Conservation (phyloP, 192 early-diverging fungal genomes). For the Geranomyces michiganensis region DNA sequence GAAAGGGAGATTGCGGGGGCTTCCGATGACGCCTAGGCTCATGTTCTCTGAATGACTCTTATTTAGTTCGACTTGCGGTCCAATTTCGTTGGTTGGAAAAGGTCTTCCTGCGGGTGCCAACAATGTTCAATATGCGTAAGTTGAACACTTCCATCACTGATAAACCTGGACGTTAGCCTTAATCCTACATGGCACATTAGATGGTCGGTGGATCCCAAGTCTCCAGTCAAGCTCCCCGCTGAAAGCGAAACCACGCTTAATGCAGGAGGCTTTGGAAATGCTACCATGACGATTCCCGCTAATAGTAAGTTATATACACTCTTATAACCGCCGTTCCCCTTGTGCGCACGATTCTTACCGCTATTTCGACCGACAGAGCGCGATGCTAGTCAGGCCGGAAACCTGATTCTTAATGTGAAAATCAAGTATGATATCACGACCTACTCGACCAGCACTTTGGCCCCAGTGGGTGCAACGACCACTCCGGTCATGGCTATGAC, state of each 20-base stretch:
- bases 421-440: neutral
- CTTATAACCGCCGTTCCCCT: neutral
- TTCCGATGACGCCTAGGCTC: neutral
- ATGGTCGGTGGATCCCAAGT: neutral
- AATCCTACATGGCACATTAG: neutral
- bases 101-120: constrained; percentile 2
- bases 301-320: neutral
- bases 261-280: neutral
- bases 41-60: neutral
- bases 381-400: neutral
- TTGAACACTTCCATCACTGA: neutral
- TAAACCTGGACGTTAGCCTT: neutral
- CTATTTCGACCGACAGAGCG: neutral
- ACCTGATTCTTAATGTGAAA: neutral
- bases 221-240: neutral
- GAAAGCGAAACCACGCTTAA: neutral
- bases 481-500: neutral
- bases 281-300: neutral
- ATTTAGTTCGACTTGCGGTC: constrained; percentile 5
- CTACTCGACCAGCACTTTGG: neutral
- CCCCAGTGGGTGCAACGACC: neutral
- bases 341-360: too few species aligned
- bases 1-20: neutral
- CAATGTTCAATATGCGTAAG: neutral
- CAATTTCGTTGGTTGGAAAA: constrained; percentile 2